These are phyloP conservation scores for Termitomyces sp. DNA, from an alignment of 768 basidiomycete genomes.

Conservation along the genomic window DNA sequence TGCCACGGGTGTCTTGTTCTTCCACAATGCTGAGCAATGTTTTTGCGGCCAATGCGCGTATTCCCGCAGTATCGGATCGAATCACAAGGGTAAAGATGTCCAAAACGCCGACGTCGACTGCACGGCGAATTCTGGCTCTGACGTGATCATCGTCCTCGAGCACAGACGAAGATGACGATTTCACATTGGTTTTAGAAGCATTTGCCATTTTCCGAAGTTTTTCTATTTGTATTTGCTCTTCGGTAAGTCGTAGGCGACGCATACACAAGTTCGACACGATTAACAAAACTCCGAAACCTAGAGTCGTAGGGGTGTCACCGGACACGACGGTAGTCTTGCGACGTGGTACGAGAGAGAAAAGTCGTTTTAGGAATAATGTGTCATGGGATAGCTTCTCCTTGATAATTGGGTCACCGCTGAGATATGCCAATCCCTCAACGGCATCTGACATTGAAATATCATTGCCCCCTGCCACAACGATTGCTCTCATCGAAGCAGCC, in stretches of 20 bases:
- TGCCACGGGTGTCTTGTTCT: constrained; percentile 73
- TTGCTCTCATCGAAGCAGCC: constrained; percentile 51
- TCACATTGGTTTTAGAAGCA: constrained; percentile 24
- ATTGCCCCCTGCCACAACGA: constrained; percentile 42
- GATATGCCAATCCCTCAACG: constrained; percentile 84
- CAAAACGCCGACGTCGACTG: constrained; percentile 62
- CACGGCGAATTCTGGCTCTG: constrained; percentile 49
- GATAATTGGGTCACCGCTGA: constrained; percentile 58
- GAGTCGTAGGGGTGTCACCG: constrained; percentile 38
- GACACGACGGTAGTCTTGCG: constrained; percentile 31
- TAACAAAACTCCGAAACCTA: constrained; percentile 75
- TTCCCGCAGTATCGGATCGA: constrained; percentile 58
- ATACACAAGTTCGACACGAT: constrained; percentile 74
- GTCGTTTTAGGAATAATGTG: constrained; percentile 46
- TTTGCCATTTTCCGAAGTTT: constrained; percentile 77
- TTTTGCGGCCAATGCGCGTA: constrained; percentile 56
- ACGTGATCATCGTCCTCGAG: constrained; percentile 71
- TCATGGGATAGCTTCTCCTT: constrained; percentile 62
- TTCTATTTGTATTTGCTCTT: constrained; percentile 81
- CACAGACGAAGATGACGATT: constrained; percentile 27
- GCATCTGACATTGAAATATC: constrained; percentile 52
- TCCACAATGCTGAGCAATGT: constrained; percentile 71
- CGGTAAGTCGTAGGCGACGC: constrained; percentile 66
- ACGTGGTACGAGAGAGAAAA: constrained; percentile 56
- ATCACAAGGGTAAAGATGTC: constrained; percentile 57